Evolutionary conservation across 2,329 filamentous ascomycete genomes (phyloP).

Genomic region (Akanthomyces muscarius): DNA sequence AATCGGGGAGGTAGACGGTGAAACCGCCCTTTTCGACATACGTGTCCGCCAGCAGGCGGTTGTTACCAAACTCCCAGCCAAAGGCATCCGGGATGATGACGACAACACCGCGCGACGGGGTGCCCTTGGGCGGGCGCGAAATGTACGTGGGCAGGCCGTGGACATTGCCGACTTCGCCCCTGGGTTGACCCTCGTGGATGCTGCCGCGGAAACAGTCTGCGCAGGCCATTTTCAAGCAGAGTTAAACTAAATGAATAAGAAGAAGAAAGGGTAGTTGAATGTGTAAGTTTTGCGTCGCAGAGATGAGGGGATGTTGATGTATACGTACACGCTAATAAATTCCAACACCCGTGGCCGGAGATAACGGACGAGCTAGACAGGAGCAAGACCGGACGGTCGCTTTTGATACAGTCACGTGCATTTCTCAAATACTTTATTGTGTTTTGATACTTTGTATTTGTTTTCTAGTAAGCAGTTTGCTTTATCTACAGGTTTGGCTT

Average conservation of each 20-base stretch:
- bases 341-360: neutral
- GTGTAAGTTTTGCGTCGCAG: neutral
- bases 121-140: conserved; percentile 31
- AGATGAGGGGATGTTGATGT: neutral
- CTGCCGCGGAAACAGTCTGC: conserved; percentile 45
- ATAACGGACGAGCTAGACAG: neutral
- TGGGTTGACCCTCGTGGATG: conserved; percentile 41
- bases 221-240: conserved; percentile 30
- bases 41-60: conserved; percentile 48
- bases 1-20: conserved; percentile 52
- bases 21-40: conserved; percentile 49
- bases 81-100: conserved; percentile 54
- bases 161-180: conserved; percentile 41
- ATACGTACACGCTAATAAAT: neutral
- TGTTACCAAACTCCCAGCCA: conserved; percentile 52
- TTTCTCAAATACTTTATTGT: neutral
- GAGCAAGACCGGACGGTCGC: neutral
- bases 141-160: conserved; percentile 49
- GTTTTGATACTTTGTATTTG: neutral
- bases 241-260: too few relatives aligned
- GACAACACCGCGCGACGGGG: conserved; percentile 41
- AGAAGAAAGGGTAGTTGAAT: neutral
- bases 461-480: neutral
- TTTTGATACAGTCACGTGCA: conserved; percentile 2
- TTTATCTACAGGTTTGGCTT: conserved; percentile 19